Evolutionary conservation across 1,284 basidiomycete species (phyloP), one percentile per base, ranked within the genome.

Genomic region (Rhizoctonia solani): DNA sequence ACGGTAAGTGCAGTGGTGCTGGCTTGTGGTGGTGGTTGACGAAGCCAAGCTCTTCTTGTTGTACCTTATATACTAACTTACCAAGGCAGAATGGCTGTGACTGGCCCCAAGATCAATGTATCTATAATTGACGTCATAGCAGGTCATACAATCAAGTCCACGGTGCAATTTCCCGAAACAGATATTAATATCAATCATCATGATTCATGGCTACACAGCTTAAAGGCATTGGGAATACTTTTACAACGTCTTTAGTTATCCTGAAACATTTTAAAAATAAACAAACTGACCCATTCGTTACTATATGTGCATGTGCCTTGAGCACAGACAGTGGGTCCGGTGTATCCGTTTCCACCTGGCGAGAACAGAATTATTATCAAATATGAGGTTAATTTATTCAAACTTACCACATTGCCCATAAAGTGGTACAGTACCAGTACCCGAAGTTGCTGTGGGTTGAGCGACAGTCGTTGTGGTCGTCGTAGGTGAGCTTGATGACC

Each of bases 301-400:
- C 47, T 61, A 27, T 50, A 61, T 4, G 47, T 61, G 9, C 44
- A 61, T 14, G 58, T 50, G n/a, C 46, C 58, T 49, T 59, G 6
- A 16, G 56, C 56, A 21, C 56, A 59, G 21, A 27, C 44, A 13
- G 56, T 59, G n/a, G 56, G 56, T 11, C 56, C 56, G 9, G 56
- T 59, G 29, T 59, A 59, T 32, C 56, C 44, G 30, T 6, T 47
- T 34, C 56, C 44, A 16, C 56, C 44, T 59, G 19, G 4, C 25
- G 8, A 29, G 11, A 30, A 30, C 16, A 5, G 44, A 3, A 16
- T 34, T 59, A 21, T 46, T 9, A 11, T 46, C 19, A 19, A 46
- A 5, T 9, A 9, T 11, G n/a, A 21, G 44, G 44, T 46, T 19
- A 14, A 46, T 19, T 6, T 21, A 19, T 9, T 19, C 5, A 19